These are phyloP conservation scores for Apiospora kogelbergensis DNA, from an alignment of 2,329 filamentous ascomycete genomes.

Conservation along the genomic window DNA sequence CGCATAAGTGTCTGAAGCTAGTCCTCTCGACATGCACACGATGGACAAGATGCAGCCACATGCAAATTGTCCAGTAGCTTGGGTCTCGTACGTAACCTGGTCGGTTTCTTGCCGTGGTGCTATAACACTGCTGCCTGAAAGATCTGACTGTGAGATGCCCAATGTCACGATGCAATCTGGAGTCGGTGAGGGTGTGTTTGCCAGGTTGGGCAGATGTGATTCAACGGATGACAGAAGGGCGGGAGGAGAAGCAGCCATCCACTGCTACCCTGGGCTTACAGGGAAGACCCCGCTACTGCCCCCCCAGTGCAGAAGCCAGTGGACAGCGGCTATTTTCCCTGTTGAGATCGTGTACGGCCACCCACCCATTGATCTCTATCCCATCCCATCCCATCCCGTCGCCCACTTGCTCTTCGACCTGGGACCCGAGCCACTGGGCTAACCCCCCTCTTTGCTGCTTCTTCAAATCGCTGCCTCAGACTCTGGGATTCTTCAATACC, in stretches of 20 bases:
- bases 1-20: constrained; percentile 6
- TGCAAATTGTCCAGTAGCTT: not conserved
- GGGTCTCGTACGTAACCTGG: not conserved
- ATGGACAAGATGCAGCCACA: not conserved
- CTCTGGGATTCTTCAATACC: not conserved
- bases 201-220: not conserved
- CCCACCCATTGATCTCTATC: not conserved
- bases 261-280: not conserved
- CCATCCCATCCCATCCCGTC: not conserved
- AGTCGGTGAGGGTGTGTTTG: constrained; percentile 1
- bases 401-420: not conserved
- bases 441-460: not conserved
- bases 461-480: not conserved
- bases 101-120: no score
- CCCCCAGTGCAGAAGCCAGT: not conserved
- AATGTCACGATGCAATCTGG: not conserved
- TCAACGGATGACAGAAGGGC: not conserved
- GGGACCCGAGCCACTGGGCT: not conserved
- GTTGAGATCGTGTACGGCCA: not conserved
- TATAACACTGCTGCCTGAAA: not conserved
- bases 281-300: not conserved
- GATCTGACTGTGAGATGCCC: not conserved
- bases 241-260: not conserved
- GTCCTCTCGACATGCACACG: not conserved
- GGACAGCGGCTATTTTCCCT: not conserved